Evolutionary conservation across 257 asterid genomes (phyloP), one percentile per base, ranked within the genome.

Genomic region (Lycium barbarum): DNA sequence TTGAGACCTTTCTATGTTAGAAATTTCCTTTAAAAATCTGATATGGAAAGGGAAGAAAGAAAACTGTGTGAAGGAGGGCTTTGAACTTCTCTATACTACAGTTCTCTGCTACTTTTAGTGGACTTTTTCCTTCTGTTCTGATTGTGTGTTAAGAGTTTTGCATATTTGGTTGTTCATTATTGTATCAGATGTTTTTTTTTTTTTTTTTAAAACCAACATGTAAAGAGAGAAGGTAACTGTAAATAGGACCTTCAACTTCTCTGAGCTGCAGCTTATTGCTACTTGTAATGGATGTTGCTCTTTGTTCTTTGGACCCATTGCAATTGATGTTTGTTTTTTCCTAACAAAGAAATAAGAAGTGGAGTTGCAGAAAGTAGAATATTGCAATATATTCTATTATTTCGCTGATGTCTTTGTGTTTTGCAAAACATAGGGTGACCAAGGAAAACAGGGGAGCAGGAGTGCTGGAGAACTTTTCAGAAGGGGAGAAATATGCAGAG

Each of bases 381-480:
- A 1, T 12, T 51, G 47, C 8, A 20, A 13, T 22, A 47, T 74
- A 22, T 7, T 53, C 20, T 14, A 7, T 26, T 51, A 1, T 61
- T 2, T 57, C 51, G 11, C 9, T 1, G 15, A 14, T 85, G 55
- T 55, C 40, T 49, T 13, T 7, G 9, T 47, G 59, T 74, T 55
- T 72, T 33, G 81, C 66, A 62, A 84, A 84, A 84, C 84, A 78
- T 73, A 94, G 97, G 91, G 97, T 93, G 89, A 91, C 91, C 0
- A 94, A 94, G 93, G 97, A 93, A 85, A 91, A 95, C 90, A 88
- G 97, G 84, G 90, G 93, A 61, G 97, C 97, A 70, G 97, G 98
- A 14, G 87, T 94, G 71, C 90, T 94, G 93, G 97, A 92, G 2
- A 94, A 94, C 87, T 85, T 83, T 62, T 89, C 91, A 0, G 98